A percentile compares a stretch with the other conserved stretches of the same genome.
These are phyloP conservation scores for Exophiala alcalophila DNA, from an alignment of 2,329 filamentous ascomycete genomes.

Conservation along the genomic window DNA sequence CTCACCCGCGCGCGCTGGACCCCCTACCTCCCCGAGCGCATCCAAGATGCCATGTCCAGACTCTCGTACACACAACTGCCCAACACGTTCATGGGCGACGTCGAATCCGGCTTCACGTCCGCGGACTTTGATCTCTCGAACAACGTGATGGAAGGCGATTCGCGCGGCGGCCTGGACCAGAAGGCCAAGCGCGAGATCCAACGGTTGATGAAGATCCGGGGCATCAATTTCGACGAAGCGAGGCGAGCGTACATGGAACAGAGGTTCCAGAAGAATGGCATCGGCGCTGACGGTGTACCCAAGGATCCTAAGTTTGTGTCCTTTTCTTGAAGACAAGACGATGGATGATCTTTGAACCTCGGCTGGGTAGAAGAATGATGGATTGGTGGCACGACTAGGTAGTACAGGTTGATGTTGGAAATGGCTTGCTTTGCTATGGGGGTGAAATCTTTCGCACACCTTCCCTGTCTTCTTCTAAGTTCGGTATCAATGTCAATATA, in stretches of 20 bases:
- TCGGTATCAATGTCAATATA: too few relatives aligned
- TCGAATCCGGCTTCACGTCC: conserved; percentile 82
- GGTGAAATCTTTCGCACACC: too few relatives aligned
- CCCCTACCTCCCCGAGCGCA: conserved; percentile 55
- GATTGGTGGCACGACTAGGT: too few relatives aligned
- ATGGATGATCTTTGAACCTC: too few relatives aligned
- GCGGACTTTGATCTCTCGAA: conserved; percentile 75
- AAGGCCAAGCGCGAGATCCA: conserved; percentile 77
- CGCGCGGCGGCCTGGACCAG: conserved; percentile 75
- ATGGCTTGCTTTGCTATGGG: too few relatives aligned
- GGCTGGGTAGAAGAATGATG: too few relatives aligned
- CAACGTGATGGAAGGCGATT: conserved; percentile 78
- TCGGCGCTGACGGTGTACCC: conserved; percentile 81
- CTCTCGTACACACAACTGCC: conserved; percentile 77
- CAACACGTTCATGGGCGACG: conserved; percentile 73
- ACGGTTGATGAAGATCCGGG: conserved; percentile 82
- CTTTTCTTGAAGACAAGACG: conserved; percentile 50
- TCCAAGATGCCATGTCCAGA: conserved; percentile 46
- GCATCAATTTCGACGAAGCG: conserved; percentile 86
- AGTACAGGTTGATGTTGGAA: too few relatives aligned
- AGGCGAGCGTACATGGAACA: conserved; percentile 81
- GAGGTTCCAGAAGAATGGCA: conserved; percentile 80
- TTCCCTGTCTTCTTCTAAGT: too few relatives aligned
- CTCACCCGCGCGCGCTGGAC: conserved; percentile 77
- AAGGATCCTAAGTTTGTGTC: conserved; percentile 94